Evolutionary conservation across 331 rosid species (phyloP).

Genomic region (Malus hybrid): DNA sequence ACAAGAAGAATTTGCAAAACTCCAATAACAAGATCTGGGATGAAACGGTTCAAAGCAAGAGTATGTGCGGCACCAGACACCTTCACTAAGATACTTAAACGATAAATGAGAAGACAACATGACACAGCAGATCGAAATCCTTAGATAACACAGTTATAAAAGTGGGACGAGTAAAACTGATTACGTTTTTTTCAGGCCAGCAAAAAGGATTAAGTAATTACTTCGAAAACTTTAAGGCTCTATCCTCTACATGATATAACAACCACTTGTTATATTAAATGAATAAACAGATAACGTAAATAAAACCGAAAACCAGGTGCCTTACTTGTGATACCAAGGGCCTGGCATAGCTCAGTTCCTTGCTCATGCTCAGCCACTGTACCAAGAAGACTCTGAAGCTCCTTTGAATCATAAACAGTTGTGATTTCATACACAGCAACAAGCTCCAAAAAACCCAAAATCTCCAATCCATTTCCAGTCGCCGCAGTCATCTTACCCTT

Average conservation of each 20-base stretch:
- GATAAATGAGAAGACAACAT: background rate
- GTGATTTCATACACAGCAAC: conserved; percentile 18
- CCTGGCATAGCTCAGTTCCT: conserved; percentile 21
- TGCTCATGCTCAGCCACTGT: conserved; percentile 28
- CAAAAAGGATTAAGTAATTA: background rate
- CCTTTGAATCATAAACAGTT: conserved; percentile 15
- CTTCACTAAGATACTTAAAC: background rate
- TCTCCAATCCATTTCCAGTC: conserved; percentile 15
- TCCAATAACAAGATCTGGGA: background rate
- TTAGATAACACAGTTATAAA: background rate
- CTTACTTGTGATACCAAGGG: conserved; percentile 18
- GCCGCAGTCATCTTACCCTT: conserved; percentile 14
- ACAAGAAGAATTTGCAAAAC: background rate
- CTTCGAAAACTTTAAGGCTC: background rate
- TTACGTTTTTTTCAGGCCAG: background rate
- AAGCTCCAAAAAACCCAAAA: conserved; percentile 29
- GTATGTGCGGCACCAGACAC: background rate
- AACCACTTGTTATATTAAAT: background rate
- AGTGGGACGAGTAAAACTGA: background rate
- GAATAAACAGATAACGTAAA: background rate
- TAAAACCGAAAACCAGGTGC: background rate
- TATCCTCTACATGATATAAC: background rate
- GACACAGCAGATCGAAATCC: background rate
- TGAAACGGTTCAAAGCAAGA: background rate
- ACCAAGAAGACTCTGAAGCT: conserved; percentile 21